Evolutionary conservation across 306 rosid genomes (phyloP).

Genomic region (Castanopsis chinensis): DNA sequence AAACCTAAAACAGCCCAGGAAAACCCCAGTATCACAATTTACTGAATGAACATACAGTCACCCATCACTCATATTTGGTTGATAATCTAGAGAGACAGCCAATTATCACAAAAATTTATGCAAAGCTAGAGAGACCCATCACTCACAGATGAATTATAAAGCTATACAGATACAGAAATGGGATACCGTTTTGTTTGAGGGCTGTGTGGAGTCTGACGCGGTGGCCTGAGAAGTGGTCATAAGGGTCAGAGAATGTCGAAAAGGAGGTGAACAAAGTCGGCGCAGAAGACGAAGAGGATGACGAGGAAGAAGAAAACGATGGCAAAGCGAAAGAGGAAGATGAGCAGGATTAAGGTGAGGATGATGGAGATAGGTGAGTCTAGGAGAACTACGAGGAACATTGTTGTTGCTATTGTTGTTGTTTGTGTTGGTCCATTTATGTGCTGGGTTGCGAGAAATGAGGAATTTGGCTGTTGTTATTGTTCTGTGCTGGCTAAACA

Average conservation of each 20-base stretch:
- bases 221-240: slow-evolving; percentile 47
- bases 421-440: slow-evolving; percentile 12
- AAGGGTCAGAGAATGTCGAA: slow-evolving; percentile 38
- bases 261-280: slow-evolving; percentile 45
- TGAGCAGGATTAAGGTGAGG: slow-evolving; percentile 43
- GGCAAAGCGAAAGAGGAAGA: slow-evolving; percentile 51
- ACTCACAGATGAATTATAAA: not conserved
- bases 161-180: not conserved
- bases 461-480: slow-evolving; percentile 33
- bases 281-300: slow-evolving; percentile 52
- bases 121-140: not conserved
- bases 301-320: slow-evolving; percentile 43
- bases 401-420: not conserved
- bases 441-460: slow-evolving; percentile 14
- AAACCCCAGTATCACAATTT: not conserved
- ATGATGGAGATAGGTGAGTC: slow-evolving; percentile 60
- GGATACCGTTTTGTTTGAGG: slow-evolving; percentile 61
- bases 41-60: not conserved
- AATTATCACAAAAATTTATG: not conserved
- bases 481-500: slow-evolving; percentile 28
- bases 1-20: not conserved
- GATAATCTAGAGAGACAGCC: not conserved
- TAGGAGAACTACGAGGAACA: slow-evolving; percentile 37
- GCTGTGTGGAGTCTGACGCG: slow-evolving; percentile 21
- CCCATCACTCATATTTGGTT: not conserved